Conservation (phyloP, 768 basidiomycete genomes). For the Serendipita sp. region DNA sequence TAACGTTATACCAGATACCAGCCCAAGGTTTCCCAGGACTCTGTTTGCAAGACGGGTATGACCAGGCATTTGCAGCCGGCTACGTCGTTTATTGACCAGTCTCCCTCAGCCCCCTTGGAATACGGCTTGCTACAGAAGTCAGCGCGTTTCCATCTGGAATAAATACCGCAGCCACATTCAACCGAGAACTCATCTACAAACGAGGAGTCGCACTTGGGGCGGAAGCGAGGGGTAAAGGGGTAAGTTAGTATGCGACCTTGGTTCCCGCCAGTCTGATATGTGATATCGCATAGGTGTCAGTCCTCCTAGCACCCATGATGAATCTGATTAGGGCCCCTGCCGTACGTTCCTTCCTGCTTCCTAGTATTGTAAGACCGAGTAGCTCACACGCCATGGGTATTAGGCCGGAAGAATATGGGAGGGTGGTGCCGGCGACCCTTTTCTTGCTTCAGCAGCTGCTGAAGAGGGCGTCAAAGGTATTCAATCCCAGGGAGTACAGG, state of each 20-base stretch:
- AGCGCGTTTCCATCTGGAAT: constrained; percentile 14
- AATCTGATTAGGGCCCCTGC: constrained; percentile 11
- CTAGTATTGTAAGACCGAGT: constrained; percentile 9
- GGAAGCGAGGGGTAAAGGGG: constrained; percentile 24
- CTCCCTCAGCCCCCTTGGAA: constrained; percentile 6
- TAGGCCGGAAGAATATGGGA: not conserved
- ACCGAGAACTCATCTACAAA: constrained; percentile 21
- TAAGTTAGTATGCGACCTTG: constrained; percentile 12
- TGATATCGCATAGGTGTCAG: not conserved
- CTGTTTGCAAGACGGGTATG: not conserved
- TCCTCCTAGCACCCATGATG: not conserved
- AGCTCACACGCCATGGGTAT: not conserved
- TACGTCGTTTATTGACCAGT: not conserved
- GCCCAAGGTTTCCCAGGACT: not conserved
- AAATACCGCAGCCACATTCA: constrained; percentile 14
- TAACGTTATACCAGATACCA: not conserved
- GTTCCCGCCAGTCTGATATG: constrained; percentile 12
- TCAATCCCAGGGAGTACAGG: constrained; percentile 15
- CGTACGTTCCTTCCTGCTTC: constrained; percentile 14
- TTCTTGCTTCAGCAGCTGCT: constrained; percentile 14
- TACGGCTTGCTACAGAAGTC: constrained; percentile 7
- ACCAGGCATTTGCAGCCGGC: not conserved
- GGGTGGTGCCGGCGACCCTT: constrained; percentile 12
- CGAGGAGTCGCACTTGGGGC: constrained; percentile 23
- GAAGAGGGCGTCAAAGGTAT: constrained; percentile 15